Base-by-base conservation (phyloP, 2,329 filamentous ascomycete species). In the Sarocladium brachiariae region DNA sequence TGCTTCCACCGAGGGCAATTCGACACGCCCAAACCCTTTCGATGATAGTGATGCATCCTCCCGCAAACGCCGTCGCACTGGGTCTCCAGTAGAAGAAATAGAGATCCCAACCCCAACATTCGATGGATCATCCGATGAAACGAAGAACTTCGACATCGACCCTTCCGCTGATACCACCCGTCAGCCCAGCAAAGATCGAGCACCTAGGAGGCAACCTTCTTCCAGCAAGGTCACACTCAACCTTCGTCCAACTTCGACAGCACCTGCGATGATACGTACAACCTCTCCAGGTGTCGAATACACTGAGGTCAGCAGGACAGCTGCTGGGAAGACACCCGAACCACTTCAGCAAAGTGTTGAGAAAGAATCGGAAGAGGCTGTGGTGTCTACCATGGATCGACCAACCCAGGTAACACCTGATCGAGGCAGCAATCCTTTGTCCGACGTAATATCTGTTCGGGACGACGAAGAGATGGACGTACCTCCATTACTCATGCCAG, bases 11-110 rank as follows among this genome's bases (percentile, higher is more conserved):
- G 81, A 85, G 70, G 76, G 78, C 64, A 75, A 74, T 65, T 78
- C 80, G 60, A 80, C 76, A 58, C 76, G 81, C 55, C 78, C 78
- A 49, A 83, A 84, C 56, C 81, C 81, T 35, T 84, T 84, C 63
- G 74, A 82, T 67, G 79, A 83, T 65, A 70, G 66, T 61, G 76
- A 80, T 56, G 61, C 67, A 43, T 71, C 74, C 37, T 73, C 80
- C 51, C 73, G 81, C 56, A 85, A 85, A 65, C 78, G 81, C 49
- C 80, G 78, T 55, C 76, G 81, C 57, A 81, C 80, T 37, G 46
- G 65, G 61, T 50, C 61, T 61, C 37, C 52, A 47, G 43, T 33
- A 5, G 43, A 21, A 16, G 43, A 47, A 47, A 19, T 16, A 6
- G 43, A 31, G 25, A n/a, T 18, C 7, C 27, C n/a, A 3, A 30